Evolutionary conservation across 495 filamentous ascomycete genomes (phyloP).

Genomic region (Sphaerosporella brunnea): DNA sequence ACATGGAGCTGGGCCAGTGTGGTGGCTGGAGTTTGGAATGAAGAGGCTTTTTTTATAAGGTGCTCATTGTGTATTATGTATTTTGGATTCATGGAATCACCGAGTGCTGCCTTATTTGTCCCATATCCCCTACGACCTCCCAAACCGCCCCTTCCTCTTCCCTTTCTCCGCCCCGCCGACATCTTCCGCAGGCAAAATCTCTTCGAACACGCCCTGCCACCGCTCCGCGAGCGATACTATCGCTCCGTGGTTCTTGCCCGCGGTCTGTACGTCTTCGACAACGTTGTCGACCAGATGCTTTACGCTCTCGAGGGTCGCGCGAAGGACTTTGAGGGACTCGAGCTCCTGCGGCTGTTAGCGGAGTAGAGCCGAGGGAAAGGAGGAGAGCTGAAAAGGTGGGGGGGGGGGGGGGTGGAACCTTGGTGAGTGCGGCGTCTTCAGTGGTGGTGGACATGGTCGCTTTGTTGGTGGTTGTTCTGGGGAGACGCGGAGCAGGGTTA

Average conservation of each 20-base stretch:
- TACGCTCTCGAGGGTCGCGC: slow-evolving; percentile 23
- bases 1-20: no score
- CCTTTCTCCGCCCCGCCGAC: not conserved
- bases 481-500: no score
- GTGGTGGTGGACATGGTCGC: no score
- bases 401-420: not conserved
- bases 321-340: slow-evolving; percentile 18
- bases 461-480: no score
- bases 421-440: not conserved
- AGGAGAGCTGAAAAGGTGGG: not conserved
- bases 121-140: not conserved
- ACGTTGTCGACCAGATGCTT: slow-evolving; percentile 19
- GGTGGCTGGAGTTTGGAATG: no score
- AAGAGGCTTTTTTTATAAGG: no score
- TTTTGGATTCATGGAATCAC: no score
- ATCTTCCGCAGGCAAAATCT: not conserved
- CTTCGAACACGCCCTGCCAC: slow-evolving; percentile 4
- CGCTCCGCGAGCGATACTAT: slow-evolving; percentile 7
- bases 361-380: not conserved
- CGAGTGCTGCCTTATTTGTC: no score
- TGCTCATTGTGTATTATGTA: no score
- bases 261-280: slow-evolving; percentile 13
- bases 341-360: slow-evolving; percentile 13
- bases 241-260: slow-evolving; percentile 13
- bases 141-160: not conserved